Conservation (phyloP, 83 land plant species). For the Isoetes engelmannii region DNA sequence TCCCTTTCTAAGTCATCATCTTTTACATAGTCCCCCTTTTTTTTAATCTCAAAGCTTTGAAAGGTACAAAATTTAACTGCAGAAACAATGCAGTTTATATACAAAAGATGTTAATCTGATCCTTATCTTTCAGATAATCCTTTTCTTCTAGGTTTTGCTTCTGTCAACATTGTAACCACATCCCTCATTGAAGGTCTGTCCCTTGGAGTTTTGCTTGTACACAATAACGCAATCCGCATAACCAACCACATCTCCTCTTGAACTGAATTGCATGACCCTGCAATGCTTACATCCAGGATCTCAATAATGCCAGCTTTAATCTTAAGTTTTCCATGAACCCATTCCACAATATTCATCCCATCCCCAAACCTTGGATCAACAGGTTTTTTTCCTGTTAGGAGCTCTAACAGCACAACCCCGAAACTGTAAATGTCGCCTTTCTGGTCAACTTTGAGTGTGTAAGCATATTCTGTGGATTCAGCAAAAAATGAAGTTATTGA, state of each 20-base stretch:
- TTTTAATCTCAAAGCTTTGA: too few relatives aligned
- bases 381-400: conserved; percentile 15
- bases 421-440: conserved; percentile 23
- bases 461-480: conserved; percentile 15
- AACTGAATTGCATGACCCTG: conserved; percentile 18
- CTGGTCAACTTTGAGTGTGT: conserved; percentile 18
- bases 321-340: conserved; percentile 44
- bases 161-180: conserved; percentile 39
- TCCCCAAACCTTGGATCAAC: conserved; percentile 17
- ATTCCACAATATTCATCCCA: conserved; percentile 22
- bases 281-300: conserved; percentile 43
- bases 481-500: neutral
- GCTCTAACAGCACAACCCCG: conserved; percentile 16
- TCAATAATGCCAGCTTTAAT: conserved; percentile 32
- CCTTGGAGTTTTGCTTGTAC: conserved; percentile 30
- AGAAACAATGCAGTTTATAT: too few relatives aligned
- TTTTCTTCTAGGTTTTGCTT: conserved; percentile 34
- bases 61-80: too few relatives aligned
- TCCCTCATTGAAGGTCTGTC: conserved; percentile 41
- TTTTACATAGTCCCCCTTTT: too few relatives aligned
- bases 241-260: conserved; percentile 46
- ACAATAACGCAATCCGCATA: conserved; percentile 36
- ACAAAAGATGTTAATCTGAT: too few relatives aligned
- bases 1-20: too few relatives aligned
- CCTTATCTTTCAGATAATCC: too few relatives aligned